Evolutionary conservation across 805 yeast species (phyloP).

Genomic region (Starmerella asiatica): DNA sequence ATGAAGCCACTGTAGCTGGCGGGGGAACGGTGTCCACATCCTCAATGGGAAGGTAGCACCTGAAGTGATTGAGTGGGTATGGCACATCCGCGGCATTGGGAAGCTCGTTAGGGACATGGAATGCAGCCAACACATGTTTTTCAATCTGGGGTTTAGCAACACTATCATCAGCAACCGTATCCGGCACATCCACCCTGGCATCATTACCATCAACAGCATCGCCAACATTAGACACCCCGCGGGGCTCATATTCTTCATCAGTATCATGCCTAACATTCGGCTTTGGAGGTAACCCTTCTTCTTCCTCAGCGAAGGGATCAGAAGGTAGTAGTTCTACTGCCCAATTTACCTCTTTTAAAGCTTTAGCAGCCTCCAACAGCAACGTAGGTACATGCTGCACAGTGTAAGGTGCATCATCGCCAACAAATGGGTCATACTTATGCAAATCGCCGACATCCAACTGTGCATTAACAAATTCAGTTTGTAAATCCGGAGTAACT

Average conservation of each 20-base stretch:
- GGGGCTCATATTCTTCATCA: conserved; percentile 1
- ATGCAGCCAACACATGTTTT: conserved; percentile 26
- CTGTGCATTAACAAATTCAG: conserved; percentile 2
- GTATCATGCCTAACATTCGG: not conserved
- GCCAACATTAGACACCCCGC: not conserved
- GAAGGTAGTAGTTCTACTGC: conserved; percentile 16
- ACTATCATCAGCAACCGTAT: not conserved
- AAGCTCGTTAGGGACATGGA: conserved; percentile 22
- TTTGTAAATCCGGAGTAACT: conserved; percentile 6
- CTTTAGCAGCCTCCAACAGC: conserved; percentile 17
- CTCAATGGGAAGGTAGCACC: conserved; percentile 21
- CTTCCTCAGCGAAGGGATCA: conserved; percentile 7
- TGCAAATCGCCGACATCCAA: not conserved
- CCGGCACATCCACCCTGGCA: conserved; percentile 1
- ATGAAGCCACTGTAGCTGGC: conserved; percentile 37
- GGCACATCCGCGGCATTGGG: conserved; percentile 2
- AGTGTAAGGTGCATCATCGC: conserved; percentile 22
- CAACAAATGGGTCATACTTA: conserved; percentile 12
- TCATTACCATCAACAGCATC: conserved; percentile 1
- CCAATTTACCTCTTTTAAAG: conserved; percentile 19
- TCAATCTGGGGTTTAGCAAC: not conserved
- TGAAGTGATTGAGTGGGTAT: conserved; percentile 6
- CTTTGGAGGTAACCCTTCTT: not conserved
- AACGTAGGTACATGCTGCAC: conserved; percentile 26
- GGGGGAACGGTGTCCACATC: conserved; percentile 58